Evolutionary conservation across 352 stramenopile genomes (phyloP).

Genomic region (Phytophthora tentaculata): DNA sequence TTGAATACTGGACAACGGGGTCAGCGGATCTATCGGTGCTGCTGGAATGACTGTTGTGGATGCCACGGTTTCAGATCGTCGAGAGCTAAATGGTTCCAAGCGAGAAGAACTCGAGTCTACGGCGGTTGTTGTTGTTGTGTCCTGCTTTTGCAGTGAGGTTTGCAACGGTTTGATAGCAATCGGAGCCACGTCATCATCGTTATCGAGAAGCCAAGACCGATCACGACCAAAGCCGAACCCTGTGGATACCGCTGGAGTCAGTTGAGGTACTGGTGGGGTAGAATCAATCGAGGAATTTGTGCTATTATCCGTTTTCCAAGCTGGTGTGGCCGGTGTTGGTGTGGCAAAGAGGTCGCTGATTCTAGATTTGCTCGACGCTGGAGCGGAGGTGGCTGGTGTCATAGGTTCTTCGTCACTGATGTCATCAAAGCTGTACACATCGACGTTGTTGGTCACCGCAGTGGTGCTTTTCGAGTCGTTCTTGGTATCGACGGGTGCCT

Average conservation of each 20-base stretch:
- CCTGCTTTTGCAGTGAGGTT: slow-evolving; percentile 13
- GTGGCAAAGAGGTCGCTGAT: slow-evolving; percentile 35
- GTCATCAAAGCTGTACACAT: slow-evolving; percentile 63
- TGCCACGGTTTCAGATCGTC: slow-evolving; percentile 3
- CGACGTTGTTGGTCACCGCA: slow-evolving; percentile 29
- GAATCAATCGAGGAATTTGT: slow-evolving; percentile 1
- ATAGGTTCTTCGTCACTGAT: slow-evolving; percentile 43
- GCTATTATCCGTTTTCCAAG: slow-evolving; percentile 8
- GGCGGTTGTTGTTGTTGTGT: slow-evolving; percentile 1
- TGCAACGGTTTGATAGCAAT: slow-evolving; percentile 15
- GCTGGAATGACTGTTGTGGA: background rate
- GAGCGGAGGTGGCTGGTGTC: slow-evolving; percentile 4
- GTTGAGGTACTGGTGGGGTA: slow-evolving; percentile 2
- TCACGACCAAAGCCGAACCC: slow-evolving; percentile 53
- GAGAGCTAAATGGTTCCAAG: slow-evolving; percentile 19
- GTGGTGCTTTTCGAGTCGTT: background rate
- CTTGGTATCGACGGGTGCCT: slow-evolving; percentile 8
- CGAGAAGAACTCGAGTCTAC: slow-evolving; percentile 2
- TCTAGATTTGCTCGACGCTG: slow-evolving; percentile 26
- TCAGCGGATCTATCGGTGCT: slow-evolving; percentile 14
- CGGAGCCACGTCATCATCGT: slow-evolving; percentile 39
- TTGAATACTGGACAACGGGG: slow-evolving; percentile 10
- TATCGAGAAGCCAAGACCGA: slow-evolving; percentile 62
- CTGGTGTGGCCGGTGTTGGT: slow-evolving; percentile 9
- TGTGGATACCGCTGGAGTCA: slow-evolving; percentile 19